phyloP scores from a whole-genome alignment of 805 yeast genomes.

The Zygosaccharomyces rouxii region DNA sequence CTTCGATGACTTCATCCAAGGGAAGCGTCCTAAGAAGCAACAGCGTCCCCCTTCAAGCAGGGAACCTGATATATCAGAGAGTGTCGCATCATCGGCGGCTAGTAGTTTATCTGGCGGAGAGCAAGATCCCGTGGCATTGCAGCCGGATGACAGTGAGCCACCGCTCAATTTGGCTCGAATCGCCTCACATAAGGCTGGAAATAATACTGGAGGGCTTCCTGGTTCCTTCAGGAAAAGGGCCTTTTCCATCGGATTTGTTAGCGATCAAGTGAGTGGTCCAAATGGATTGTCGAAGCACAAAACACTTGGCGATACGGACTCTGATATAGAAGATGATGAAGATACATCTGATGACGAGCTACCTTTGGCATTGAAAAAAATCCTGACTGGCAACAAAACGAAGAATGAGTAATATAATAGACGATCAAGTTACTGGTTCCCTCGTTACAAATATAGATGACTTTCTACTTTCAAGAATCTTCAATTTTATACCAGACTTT shows the following conservation, averaged over 20 bases:
- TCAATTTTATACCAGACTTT: background rate
- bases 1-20: conserved; percentile 29
- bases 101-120: conserved; percentile 11
- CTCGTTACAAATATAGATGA: background rate
- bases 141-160: conserved; percentile 8
- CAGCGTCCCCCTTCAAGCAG: background rate
- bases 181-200: conserved; percentile 25
- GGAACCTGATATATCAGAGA: conserved; percentile 11
- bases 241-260: conserved; percentile 36
- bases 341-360: conserved; percentile 31
- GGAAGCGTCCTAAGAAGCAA: conserved; percentile 5
- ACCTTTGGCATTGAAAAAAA: conserved; percentile 39
- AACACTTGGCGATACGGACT: conserved; percentile 30
- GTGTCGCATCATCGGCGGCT: conserved; percentile 8
- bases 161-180: conserved; percentile 27
- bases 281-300: conserved; percentile 16
- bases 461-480: background rate
- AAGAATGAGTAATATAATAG: background rate
- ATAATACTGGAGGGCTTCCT: conserved; percentile 21
- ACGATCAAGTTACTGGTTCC: background rate
- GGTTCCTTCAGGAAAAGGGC: conserved; percentile 35
- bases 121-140: conserved; percentile 14
- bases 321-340: conserved; percentile 15
- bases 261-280: conserved; percentile 17
- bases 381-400: conserved; percentile 17